phyloP scores from a whole-genome alignment of 257 asterid species.

The Salvia miltiorrhiza region DNA sequence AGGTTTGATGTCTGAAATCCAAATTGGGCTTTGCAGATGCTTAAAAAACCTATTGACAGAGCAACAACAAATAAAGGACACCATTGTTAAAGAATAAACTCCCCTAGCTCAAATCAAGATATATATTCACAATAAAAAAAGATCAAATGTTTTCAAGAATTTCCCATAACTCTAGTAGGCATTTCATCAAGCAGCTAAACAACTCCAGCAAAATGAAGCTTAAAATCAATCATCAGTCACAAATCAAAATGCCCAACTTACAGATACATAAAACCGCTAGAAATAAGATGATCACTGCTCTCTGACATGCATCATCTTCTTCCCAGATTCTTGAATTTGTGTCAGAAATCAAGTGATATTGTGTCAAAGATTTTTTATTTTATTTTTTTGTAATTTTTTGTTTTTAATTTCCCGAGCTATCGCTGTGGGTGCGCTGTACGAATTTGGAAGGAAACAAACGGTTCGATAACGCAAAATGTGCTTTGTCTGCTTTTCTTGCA shows the following conservation, averaged over 20 bases:
- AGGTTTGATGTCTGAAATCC: neutral
- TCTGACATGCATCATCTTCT: neutral
- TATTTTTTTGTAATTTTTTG: too few relatives aligned
- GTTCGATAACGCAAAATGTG: constrained; percentile 4
- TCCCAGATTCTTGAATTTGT: constrained; percentile 4
- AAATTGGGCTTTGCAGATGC: neutral
- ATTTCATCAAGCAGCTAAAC: constrained; percentile 31
- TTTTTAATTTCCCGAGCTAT: constrained; percentile 6
- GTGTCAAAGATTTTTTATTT: neutral
- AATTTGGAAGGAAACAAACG: constrained; percentile 27
- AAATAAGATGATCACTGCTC: neutral
- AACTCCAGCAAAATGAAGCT: neutral
- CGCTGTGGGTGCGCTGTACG: constrained; percentile 20
- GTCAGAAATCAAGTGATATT: neutral
- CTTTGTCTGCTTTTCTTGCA: constrained; percentile 13
- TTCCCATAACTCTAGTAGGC: constrained; percentile 15
- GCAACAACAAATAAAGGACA: neutral
- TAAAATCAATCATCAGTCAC: neutral
- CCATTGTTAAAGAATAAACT: neutral
- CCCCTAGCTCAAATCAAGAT: neutral
- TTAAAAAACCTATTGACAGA: constrained; percentile 1
- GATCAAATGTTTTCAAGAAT: neutral
- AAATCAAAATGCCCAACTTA: constrained; percentile 9
- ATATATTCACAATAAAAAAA: neutral
- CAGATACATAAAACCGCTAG: constrained; percentile 3